phyloP scores from a whole-genome alignment of 2,329 filamentous ascomycete species.

The Trichoderma sp. region DNA sequence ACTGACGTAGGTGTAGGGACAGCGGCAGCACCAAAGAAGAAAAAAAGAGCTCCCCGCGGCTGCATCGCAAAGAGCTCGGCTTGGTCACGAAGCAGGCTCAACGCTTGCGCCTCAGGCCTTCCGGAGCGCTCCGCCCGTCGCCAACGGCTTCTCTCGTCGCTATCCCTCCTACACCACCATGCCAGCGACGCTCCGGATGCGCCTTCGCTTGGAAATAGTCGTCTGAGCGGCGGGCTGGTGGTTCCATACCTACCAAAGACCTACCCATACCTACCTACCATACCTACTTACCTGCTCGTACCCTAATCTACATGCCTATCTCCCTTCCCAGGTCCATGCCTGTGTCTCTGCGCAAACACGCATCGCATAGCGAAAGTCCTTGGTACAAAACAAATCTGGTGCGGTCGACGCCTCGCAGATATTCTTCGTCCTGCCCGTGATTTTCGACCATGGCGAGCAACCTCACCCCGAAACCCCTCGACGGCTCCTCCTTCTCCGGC shows the following conservation, averaged over 20 bases:
- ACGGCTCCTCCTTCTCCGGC: conserved; percentile 37
- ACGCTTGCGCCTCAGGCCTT: not conserved
- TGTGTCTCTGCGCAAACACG: not conserved
- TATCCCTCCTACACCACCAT: conserved; percentile 12
- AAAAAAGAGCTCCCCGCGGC: conserved; percentile 11
- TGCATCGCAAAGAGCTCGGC: conserved; percentile 15
- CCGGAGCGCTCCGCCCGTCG: not conserved
- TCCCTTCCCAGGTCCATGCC: conserved; percentile 3
- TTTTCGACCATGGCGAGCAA: conserved; percentile 37
- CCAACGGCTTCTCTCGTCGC: not conserved
- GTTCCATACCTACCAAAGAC: not conserved
- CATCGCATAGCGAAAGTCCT: not conserved
- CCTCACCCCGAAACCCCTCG: conserved; percentile 37
- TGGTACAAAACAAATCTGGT: not conserved
- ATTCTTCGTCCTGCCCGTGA: not conserved
- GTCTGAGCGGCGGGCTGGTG: conserved; percentile 21
- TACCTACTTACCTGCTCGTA: too few relatives aligned
- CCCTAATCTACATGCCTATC: not conserved
- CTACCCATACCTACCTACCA: too few relatives aligned
- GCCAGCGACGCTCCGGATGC: conserved; percentile 18
- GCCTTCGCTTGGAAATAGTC: conserved; percentile 23
- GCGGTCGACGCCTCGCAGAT: not conserved
- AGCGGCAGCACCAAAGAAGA: not conserved
- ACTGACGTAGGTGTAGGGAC: conserved; percentile 18
- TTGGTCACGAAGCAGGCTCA: conserved; percentile 9